Conservation (phyloP, 106 monocot species). For the Dioscorea zingiberensis region DNA sequence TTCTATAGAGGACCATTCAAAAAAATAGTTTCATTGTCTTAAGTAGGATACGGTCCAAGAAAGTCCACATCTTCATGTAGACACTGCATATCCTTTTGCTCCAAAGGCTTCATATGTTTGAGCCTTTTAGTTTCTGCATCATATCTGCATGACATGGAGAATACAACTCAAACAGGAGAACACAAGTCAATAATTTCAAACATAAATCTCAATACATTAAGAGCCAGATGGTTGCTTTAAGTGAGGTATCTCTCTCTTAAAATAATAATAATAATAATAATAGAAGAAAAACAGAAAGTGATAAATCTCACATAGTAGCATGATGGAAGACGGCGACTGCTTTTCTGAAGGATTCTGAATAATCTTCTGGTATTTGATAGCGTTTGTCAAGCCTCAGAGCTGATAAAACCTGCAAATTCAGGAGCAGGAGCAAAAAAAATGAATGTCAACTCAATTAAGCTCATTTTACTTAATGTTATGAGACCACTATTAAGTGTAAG, state of each 20-base stretch:
- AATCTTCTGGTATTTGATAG: constrained; percentile 66
- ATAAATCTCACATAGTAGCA: constrained; percentile 59
- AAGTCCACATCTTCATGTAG: constrained; percentile 50
- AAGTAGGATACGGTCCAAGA: constrained; percentile 89
- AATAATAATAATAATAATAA: no score
- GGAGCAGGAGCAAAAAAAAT: background rate
- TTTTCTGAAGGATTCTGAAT: constrained; percentile 50
- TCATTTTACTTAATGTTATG: no score
- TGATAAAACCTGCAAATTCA: constrained; percentile 52
- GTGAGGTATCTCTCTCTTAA: no score
- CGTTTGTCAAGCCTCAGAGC: constrained; percentile 47
- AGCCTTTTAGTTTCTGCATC: constrained; percentile 41
- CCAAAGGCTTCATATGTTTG: constrained; percentile 63
- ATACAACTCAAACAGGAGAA: background rate
- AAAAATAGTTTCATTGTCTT: background rate
- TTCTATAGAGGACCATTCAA: background rate
- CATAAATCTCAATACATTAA: no score
- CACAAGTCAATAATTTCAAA: no score
- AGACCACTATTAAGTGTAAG: background rate
- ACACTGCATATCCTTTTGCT: constrained; percentile 29
- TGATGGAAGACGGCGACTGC: constrained; percentile 69
- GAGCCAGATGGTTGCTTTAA: no score
- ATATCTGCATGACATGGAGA: constrained; percentile 42
- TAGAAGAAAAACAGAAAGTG: no score
- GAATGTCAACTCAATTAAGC: no score